phyloP scores from a whole-genome alignment of 441 rosid genomes.

The Gossypium schwendimanii region DNA sequence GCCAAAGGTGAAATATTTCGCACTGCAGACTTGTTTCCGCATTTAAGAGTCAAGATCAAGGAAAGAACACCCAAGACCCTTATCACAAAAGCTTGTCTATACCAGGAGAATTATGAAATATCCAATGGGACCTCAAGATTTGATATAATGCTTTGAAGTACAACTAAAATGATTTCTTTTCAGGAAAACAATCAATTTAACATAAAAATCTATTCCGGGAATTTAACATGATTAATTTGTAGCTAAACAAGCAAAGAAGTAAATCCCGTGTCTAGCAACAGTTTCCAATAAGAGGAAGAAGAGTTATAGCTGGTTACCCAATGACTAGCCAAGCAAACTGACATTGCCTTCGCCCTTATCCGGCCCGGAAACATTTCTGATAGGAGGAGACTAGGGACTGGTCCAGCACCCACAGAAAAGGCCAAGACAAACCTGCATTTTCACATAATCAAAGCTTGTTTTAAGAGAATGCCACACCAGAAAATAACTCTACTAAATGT shows the following conservation, averaged over 20 bases:
- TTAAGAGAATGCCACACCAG: neutral
- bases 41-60: neutral
- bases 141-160: neutral
- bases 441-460: conserved; percentile 5
- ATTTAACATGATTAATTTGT: neutral
- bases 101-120: neutral
- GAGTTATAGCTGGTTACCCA: conserved; percentile 44
- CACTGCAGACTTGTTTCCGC: neutral
- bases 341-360: conserved; percentile 68
- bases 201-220: neutral
- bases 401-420: conserved; percentile 65
- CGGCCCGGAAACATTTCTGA: conserved; percentile 66
- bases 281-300: neutral
- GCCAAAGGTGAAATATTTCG: neutral
- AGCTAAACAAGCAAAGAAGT: neutral
- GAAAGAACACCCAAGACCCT: neutral
- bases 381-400: conserved; percentile 62
- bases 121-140: neutral
- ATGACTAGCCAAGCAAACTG: conserved; percentile 61
- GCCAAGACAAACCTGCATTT: conserved; percentile 56
- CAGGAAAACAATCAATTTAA: neutral
- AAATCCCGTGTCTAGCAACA: conserved; percentile 1
- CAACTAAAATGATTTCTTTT: neutral
- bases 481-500: neutral
- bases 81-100: neutral